Evolutionary conservation across 108 stramenopile genomes (phyloP).

Genomic region (Skeletonema costatum): DNA sequence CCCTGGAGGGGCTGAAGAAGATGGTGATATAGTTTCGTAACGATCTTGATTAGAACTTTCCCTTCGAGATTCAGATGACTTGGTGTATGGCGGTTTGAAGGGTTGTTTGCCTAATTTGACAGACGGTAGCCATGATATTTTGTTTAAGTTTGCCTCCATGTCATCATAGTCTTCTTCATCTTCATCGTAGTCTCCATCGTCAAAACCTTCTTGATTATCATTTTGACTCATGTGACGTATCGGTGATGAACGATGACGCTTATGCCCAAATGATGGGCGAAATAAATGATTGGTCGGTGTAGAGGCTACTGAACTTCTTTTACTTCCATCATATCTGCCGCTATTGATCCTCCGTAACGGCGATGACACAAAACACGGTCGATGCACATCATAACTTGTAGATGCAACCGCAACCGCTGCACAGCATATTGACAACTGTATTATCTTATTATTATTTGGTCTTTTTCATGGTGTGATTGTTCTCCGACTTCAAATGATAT

Average conservation of each 20-base stretch:
- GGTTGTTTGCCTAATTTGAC: slow-evolving; percentile 25
- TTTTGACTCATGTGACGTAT: not conserved
- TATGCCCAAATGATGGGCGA: not conserved
- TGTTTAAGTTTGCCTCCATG: slow-evolving; percentile 6
- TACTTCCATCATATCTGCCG: not conserved
- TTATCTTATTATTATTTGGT: not conserved
- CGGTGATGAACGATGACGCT: not conserved
- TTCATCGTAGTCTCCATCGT: not conserved
- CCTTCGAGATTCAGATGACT: not conserved
- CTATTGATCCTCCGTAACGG: not conserved
- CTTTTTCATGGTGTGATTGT: not conserved
- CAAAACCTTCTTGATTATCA: not conserved
- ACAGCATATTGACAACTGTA: not conserved
- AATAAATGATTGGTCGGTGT: not conserved
- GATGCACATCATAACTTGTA: not conserved
- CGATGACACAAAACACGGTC: not conserved
- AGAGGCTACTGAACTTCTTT: not conserved
- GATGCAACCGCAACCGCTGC: not conserved
- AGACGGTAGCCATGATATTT: slow-evolving; percentile 40
- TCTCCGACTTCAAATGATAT: too few relatives aligned
- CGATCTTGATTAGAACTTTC: slow-evolving; percentile 1
- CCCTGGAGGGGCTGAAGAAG: not conserved
- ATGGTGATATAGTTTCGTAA: not conserved
- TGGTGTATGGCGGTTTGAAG: not conserved
- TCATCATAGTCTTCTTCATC: slow-evolving; percentile 24